A percentile compares a stretch with the other conserved stretches of the same genome.
These are phyloP conservation scores for Sarocladium kiliense DNA, from an alignment of 2,329 filamentous ascomycete genomes.

Conservation along the genomic window DNA sequence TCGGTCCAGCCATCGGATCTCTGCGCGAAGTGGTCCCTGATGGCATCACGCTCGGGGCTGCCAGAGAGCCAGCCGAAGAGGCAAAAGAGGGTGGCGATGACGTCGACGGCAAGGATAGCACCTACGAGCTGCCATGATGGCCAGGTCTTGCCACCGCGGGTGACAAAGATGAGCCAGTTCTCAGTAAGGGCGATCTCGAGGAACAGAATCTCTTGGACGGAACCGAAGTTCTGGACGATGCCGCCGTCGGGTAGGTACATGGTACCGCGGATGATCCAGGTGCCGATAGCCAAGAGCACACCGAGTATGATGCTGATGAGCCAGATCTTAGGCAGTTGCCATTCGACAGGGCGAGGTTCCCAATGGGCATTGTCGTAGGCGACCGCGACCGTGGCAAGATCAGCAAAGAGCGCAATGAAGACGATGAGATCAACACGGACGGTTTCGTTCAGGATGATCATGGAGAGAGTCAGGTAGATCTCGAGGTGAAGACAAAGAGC, in stretches of 20 bases:
- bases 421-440: conserved; percentile 68
- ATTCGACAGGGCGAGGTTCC: conserved; percentile 69
- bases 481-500: conserved; percentile 69
- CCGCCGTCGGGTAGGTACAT: conserved; percentile 66
- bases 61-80: conserved; percentile 70
- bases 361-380: conserved; percentile 77
- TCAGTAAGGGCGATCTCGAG: conserved; percentile 68
- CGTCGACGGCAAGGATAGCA: conserved; percentile 68
- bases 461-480: conserved; percentile 71
- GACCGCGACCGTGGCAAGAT: conserved; percentile 73
- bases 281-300: conserved; percentile 60
- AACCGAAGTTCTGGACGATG: conserved; percentile 70
- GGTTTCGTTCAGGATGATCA: conserved; percentile 77
- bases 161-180: conserved; percentile 78
- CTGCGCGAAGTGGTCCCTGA: conserved; percentile 28
- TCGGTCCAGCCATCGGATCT: conserved; percentile 36
- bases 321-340: conserved; percentile 80
- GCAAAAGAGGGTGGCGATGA: conserved; percentile 67
- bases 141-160: conserved; percentile 66
- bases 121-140: conserved; percentile 69
- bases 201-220: conserved; percentile 70
- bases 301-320: conserved; percentile 67
- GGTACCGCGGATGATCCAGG: conserved; percentile 68
- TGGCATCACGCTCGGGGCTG: conserved; percentile 29
- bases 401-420: conserved; percentile 74